Conservation (phyloP, 1,284 basidiomycete species). For the Dichomitus squalens region DNA sequence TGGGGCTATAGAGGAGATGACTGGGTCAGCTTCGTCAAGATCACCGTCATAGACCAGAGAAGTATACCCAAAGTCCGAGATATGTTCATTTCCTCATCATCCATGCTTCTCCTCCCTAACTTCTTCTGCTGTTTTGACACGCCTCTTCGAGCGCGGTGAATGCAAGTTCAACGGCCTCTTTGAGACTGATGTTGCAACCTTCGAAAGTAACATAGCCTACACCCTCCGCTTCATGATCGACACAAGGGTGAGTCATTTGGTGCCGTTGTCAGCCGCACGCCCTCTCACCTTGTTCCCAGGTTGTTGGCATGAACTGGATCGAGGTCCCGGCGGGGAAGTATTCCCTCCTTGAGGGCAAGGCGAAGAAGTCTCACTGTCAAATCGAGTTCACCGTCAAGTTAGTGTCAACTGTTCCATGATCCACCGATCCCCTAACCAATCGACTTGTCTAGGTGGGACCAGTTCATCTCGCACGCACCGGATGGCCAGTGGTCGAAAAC, state of each 20-base stretch:
- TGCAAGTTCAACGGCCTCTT: constrained; percentile 76
- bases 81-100: constrained; percentile 50
- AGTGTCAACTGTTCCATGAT: not conserved
- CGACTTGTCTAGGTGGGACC: constrained; percentile 61
- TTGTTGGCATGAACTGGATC: constrained; percentile 98
- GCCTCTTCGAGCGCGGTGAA: constrained; percentile 86
- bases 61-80: constrained; percentile 87
- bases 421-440: not conserved
- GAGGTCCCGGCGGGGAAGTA: constrained; percentile 87
- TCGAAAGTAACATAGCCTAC: constrained; percentile 91
- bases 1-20: constrained; percentile 90
- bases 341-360: constrained; percentile 52
- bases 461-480: constrained; percentile 85
- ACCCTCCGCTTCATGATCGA: constrained; percentile 96
- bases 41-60: constrained; percentile 74
- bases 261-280: not conserved
- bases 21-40: constrained; percentile 78
- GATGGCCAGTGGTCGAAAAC: constrained; percentile 90
- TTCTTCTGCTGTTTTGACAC: constrained; percentile 44
- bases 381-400: constrained; percentile 81
- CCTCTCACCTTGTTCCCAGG: constrained; percentile 44
- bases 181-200: constrained; percentile 63
- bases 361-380: constrained; percentile 82
- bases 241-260: constrained; percentile 61
- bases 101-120: constrained; percentile 15